These are phyloP conservation scores for Cylindrodendrum hubeiense DNA, from an alignment of 2,329 filamentous ascomycete genomes.

Conservation along the genomic window DNA sequence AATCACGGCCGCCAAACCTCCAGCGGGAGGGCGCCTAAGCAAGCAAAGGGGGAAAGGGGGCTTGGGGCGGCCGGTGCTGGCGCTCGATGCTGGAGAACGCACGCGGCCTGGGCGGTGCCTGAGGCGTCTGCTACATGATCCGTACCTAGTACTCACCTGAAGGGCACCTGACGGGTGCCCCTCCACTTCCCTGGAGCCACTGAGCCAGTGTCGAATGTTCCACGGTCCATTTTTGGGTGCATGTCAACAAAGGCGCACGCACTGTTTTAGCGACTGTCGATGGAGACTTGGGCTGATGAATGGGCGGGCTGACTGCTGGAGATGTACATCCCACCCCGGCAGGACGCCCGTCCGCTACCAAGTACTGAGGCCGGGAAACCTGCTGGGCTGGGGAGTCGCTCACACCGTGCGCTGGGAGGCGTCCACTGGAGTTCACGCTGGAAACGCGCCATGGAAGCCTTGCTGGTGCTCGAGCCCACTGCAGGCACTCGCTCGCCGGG, in stretches of 20 bases:
- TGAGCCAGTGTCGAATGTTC: slow-evolving; percentile 36
- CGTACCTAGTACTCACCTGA: slow-evolving; percentile 33
- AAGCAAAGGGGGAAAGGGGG: slow-evolving; percentile 39
- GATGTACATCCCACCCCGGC: background rate
- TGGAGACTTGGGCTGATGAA: background rate
- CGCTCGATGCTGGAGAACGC: slow-evolving; percentile 31
- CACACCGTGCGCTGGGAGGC: slow-evolving; percentile 15
- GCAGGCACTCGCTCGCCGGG: slow-evolving; percentile 8
- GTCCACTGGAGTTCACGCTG: slow-evolving; percentile 13
- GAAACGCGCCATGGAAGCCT: slow-evolving; percentile 22
- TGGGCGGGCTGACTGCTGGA: background rate
- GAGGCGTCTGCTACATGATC: slow-evolving; percentile 26
- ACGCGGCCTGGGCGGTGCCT: slow-evolving; percentile 38
- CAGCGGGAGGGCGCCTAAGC: slow-evolving; percentile 38
- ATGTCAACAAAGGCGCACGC: slow-evolving; percentile 29
- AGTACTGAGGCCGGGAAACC: background rate
- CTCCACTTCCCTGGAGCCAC: slow-evolving; percentile 35
- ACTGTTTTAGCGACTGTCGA: slow-evolving; percentile 4
- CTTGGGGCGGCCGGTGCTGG: slow-evolving; percentile 39
- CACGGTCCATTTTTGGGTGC: slow-evolving; percentile 33
- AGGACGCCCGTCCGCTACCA: background rate
- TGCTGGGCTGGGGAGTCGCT: slow-evolving; percentile 2
- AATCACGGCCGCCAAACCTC: slow-evolving; percentile 35
- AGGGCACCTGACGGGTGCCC: slow-evolving; percentile 37
- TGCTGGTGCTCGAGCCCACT: slow-evolving; percentile 24